These are phyloP conservation scores for Musa itinerans DNA, from an alignment of 176 grass and related monocot species.

Conservation along the genomic window DNA sequence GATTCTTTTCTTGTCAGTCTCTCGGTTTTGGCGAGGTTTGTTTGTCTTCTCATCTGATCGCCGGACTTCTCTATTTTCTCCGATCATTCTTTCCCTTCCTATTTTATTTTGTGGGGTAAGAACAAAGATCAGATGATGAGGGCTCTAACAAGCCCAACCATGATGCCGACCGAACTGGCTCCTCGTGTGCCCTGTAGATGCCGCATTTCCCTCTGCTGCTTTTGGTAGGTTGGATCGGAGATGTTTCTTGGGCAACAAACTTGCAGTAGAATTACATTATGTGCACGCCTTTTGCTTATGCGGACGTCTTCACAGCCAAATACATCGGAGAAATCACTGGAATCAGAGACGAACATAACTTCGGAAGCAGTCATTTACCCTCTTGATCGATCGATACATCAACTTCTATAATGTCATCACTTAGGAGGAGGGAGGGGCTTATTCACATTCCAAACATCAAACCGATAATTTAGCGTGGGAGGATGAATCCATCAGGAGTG, in stretches of 20 bases:
- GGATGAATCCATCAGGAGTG: slow-evolving; percentile 24
- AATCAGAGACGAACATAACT: no score
- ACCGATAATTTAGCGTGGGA: background rate
- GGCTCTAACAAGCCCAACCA: background rate
- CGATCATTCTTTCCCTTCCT: background rate
- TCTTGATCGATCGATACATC: no score
- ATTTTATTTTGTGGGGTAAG: background rate
- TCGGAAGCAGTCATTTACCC: no score
- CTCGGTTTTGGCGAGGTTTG: no score
- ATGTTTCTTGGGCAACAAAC: background rate
- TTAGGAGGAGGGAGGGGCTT: background rate
- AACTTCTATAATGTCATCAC: background rate
- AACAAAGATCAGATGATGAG: background rate
- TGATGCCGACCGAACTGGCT: background rate
- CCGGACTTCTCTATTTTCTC: no score
- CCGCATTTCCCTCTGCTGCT: background rate
- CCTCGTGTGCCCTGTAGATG: background rate
- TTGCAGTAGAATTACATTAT: background rate
- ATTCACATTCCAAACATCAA: background rate
- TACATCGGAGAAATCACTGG: no score
- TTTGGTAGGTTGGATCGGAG: background rate
- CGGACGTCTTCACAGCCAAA: no score
- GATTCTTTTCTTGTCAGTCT: no score
- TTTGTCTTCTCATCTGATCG: background rate
- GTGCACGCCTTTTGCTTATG: background rate